phyloP scores from a whole-genome alignment of 179 eudicot genomes.

The Actinidia polygama region DNA sequence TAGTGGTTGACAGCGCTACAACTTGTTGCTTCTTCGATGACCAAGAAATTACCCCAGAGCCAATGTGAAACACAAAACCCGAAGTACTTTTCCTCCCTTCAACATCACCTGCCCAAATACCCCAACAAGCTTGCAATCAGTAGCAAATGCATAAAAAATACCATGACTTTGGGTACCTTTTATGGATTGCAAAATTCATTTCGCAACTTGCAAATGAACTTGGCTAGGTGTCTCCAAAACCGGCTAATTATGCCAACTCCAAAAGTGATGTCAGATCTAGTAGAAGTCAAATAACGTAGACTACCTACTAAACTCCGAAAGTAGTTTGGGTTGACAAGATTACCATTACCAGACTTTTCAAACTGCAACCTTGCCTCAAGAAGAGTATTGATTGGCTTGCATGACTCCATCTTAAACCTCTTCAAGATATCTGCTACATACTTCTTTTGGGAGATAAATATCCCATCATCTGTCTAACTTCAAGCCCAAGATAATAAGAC shows the following conservation, averaged over 20 bases:
- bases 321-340: neutral
- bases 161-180: too few species aligned
- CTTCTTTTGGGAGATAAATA: too few species aligned
- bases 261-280: neutral
- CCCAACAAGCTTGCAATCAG: neutral
- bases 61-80: slow-evolving; percentile 4
- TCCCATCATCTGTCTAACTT: too few species aligned
- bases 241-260: neutral
- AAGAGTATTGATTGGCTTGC: too few species aligned
- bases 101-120: slow-evolving; percentile 1
- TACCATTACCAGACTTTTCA: neutral
- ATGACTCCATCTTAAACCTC: too few species aligned
- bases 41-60: slow-evolving; percentile 1
- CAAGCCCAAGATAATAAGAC: too few species aligned
- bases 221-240: too few species aligned
- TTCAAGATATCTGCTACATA: too few species aligned
- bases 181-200: too few species aligned
- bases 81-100: slow-evolving; percentile 3
- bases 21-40: slow-evolving; percentile 3
- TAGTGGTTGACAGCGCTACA: too few species aligned
- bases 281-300: neutral
- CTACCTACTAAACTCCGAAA: neutral
- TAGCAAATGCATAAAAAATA: neutral
- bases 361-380: too few species aligned
- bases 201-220: too few species aligned